phyloP scores from a whole-genome alignment of 495 filamentous ascomycete species.

The Penicillium pulvis region DNA sequence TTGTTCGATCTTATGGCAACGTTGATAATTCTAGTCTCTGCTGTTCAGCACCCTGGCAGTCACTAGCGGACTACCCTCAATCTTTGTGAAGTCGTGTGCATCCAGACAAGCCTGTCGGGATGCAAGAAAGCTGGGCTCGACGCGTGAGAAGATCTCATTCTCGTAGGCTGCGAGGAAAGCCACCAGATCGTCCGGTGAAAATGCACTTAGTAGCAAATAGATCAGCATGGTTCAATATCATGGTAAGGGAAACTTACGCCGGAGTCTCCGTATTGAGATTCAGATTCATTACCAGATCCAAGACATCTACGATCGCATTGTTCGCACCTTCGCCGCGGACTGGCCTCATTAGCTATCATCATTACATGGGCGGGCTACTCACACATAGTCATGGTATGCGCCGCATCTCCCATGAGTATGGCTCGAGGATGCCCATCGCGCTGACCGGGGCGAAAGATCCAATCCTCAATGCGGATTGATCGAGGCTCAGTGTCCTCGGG shows the following conservation, averaged over 20 bases:
- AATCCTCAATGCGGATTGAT: constrained; percentile 58
- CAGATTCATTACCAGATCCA: constrained; percentile 33
- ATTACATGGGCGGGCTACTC: constrained; percentile 13
- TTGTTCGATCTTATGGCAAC: too few relatives aligned
- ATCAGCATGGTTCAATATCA: constrained; percentile 4
- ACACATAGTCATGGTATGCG: constrained; percentile 63
- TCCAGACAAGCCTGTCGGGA: constrained; percentile 64
- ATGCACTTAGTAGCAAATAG: constrained; percentile 9
- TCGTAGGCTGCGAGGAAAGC: constrained; percentile 51
- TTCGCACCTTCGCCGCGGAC: constrained; percentile 62
- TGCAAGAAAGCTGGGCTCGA: constrained; percentile 52
- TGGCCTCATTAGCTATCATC: constrained; percentile 14
- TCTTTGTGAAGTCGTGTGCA: constrained; percentile 57
- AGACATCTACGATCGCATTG: constrained; percentile 57
- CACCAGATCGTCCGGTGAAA: constrained; percentile 14
- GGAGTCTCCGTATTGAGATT: constrained; percentile 19
- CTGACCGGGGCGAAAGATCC: constrained; percentile 38
- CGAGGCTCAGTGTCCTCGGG: constrained; percentile 50
- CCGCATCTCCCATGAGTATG: constrained; percentile 53
- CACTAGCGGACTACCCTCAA: constrained; percentile 41
- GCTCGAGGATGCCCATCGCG: constrained; percentile 39
- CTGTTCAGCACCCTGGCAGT: not conserved
- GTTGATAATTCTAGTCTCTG: not conserved
- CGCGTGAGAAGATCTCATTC: constrained; percentile 49
- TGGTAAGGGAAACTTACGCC: not conserved